A percentile compares a stretch with the other conserved stretches of the same genome.
These are phyloP conservation scores for Ambrosiella cleistominuta DNA, from an alignment of 2,329 filamentous ascomycete genomes.

Conservation along the genomic window DNA sequence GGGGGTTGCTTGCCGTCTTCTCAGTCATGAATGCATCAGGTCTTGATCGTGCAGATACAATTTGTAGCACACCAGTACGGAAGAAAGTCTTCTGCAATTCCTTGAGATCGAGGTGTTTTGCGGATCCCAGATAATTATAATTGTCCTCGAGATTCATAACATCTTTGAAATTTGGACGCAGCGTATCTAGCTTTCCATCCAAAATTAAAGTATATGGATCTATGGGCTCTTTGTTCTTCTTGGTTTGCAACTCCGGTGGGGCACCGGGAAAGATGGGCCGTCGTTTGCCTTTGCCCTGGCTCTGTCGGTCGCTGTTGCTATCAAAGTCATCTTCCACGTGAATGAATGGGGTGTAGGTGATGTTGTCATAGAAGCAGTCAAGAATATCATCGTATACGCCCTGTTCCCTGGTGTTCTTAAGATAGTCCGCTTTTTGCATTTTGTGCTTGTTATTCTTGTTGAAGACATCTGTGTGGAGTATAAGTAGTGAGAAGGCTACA, in stretches of 20 bases:
- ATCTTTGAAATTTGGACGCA: constrained; percentile 79
- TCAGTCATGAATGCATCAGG: constrained; percentile 92
- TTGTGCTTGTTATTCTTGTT: constrained; percentile 99
- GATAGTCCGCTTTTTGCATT: constrained; percentile 90
- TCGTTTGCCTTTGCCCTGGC: constrained; percentile 57
- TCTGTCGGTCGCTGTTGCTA: constrained; percentile 55
- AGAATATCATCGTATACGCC: constrained; percentile 86
- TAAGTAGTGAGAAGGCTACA: constrained; percentile 88
- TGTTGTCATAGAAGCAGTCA: constrained; percentile 96
- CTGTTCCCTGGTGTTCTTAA: constrained; percentile 85
- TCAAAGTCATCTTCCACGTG: constrained; percentile 87
- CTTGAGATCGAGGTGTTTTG: constrained; percentile 56
- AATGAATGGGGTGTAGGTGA: constrained; percentile 94
- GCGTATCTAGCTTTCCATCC: constrained; percentile 65
- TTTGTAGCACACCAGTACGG: constrained; percentile 80
- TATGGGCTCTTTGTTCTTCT: constrained; percentile 62
- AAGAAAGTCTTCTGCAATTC: constrained; percentile 79
- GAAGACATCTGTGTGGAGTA: constrained; percentile 96
- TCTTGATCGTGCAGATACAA: constrained; percentile 80
- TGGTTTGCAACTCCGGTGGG: constrained; percentile 28
- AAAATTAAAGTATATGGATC: constrained; percentile 92
- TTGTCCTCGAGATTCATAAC: constrained; percentile 82
- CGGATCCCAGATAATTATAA: constrained; percentile 71
- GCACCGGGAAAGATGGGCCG: constrained; percentile 47
- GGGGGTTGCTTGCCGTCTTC: constrained; percentile 65